Percentiles rank a stretch among this genome's conserved stretches.
Conservation (phyloP, 1,139 yeast genomes). For the Candida pseudocylindracea region DNA sequence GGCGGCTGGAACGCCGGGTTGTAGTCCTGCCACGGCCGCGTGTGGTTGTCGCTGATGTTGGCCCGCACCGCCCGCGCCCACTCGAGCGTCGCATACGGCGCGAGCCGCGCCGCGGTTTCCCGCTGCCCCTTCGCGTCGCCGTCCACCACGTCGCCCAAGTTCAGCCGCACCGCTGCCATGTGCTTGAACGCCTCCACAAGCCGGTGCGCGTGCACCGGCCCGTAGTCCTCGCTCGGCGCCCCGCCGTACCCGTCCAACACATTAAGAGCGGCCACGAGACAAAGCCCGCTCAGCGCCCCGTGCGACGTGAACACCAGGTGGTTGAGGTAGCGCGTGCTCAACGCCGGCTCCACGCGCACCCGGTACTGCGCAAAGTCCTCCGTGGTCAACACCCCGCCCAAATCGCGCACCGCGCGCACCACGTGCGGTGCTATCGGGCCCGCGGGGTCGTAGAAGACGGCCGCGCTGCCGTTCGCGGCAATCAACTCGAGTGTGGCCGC, state of each 20-base stretch:
- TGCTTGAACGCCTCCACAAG: conserved; percentile 80
- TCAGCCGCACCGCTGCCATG: conserved; percentile 69
- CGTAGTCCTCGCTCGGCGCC: conserved; percentile 8
- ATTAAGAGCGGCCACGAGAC: conserved; percentile 53
- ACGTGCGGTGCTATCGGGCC: conserved; percentile 48
- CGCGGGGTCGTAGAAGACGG: conserved; percentile 60
- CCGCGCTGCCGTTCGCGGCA: conserved; percentile 56
- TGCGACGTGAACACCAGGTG: conserved; percentile 42
- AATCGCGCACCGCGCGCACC: conserved; percentile 16
- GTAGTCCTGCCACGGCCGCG: conserved; percentile 52
- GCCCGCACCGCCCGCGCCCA: background rate
- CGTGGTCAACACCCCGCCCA: conserved; percentile 39
- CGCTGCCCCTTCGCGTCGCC: no score
- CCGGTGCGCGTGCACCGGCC: conserved; percentile 32
- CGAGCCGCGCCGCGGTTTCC: background rate
- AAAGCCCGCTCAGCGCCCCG: conserved; percentile 74
- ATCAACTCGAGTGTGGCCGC: conserved; percentile 48
- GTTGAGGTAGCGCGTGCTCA: conserved; percentile 12
- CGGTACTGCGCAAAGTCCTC: conserved; percentile 46
- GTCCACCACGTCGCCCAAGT: conserved; percentile 40
- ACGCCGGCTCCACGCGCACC: conserved; percentile 31
- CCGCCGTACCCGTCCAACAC: conserved; percentile 14
- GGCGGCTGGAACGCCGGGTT: conserved; percentile 54
- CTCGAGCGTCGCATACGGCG: background rate
- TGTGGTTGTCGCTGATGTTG: conserved; percentile 23